Base-by-base conservation (phyloP, 2,329 filamentous ascomycete species). In the Anisogramma anomala region DNA sequence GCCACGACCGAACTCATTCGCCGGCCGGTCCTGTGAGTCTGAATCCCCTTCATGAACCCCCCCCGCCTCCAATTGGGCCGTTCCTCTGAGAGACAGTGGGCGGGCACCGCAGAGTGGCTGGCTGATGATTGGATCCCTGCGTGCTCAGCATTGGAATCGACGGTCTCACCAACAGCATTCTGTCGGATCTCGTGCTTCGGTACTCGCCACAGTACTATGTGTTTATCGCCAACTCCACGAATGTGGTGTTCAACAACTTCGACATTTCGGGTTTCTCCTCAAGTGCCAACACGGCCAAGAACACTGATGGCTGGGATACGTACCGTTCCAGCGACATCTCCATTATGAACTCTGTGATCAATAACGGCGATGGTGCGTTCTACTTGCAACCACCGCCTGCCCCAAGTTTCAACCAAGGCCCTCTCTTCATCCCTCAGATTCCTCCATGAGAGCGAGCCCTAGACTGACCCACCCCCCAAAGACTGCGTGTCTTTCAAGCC, bases 401-500 rank as follows among this genome's bases (percentile, higher is more conserved):
- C 23, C 15, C 27, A 22, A 28, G 28, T 14, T 22, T 9, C 11
- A 18, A 27, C 8, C n/a, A n/a, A n/a, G n/a, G n/a, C n/a, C n/a
- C n/a, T n/a, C n/a, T n/a, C n/a, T n/a, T n/a, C n/a, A n/a, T n/a
- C n/a, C n/a, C n/a, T n/a, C n/a, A n/a, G n/a, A n/a, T n/a, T n/a
- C n/a, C n/a, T n/a, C n/a, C n/a, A n/a, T n/a, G n/a, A n/a, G n/a
- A n/a, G n/a, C n/a, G n/a, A n/a, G n/a, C n/a, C n/a, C 9, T 30
- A 15, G 13, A 28, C 26, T 25, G 4, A 14, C 23, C 15, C 5
- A 17, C 30, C n/a, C 14, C 15, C 25, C 8, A 10, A 30, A 44
- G 72, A 85, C 54, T 84, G 81, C 46, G 76, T 84, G 10, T 78
- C 77, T 0, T 84, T 84, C 68, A 84, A 84, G 58, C 79, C 79